These are phyloP conservation scores for Bondarzewia mesenterica DNA, from an alignment of 1,284 basidiomycete species.

Conservation along the genomic window DNA sequence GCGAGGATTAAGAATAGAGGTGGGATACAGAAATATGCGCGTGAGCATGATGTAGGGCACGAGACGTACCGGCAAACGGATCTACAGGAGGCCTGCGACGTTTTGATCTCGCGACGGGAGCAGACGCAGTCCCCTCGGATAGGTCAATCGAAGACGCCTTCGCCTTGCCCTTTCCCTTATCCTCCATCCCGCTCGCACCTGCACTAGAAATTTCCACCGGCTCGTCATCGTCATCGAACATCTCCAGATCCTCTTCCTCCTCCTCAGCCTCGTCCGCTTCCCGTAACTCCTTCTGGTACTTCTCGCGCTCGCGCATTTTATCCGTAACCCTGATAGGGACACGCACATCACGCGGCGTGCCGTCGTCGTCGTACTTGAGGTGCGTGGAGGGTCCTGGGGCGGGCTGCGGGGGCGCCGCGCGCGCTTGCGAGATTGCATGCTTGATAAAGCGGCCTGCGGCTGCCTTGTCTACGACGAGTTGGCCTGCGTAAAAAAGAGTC, in stretches of 20 bases:
- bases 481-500: slow-evolving; percentile 26
- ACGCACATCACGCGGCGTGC: slow-evolving; percentile 10
- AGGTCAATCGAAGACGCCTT: slow-evolving; percentile 26
- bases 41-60: not conserved
- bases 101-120: slow-evolving; percentile 24
- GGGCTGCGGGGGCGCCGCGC: slow-evolving; percentile 5
- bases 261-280: slow-evolving; percentile 33
- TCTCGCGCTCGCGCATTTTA: slow-evolving; percentile 60
- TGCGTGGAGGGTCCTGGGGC: slow-evolving; percentile 18
- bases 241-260: slow-evolving; percentile 24
- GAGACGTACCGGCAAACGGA: slow-evolving; percentile 54
- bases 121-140: slow-evolving; percentile 12
- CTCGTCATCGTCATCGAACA: slow-evolving; percentile 32
- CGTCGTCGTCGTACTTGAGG: slow-evolving; percentile 17
- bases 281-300: slow-evolving; percentile 49
- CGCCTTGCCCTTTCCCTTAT: slow-evolving; percentile 28
- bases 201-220: slow-evolving; percentile 30
- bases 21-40: slow-evolving; percentile 10
- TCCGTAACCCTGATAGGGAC: slow-evolving; percentile 51
- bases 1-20: not conserved
- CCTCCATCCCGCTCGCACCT: slow-evolving; percentile 18
- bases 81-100: slow-evolving; percentile 48
- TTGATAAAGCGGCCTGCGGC: slow-evolving; percentile 79
- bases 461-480: slow-evolving; percentile 55
- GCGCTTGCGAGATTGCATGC: slow-evolving; percentile 60